Evolutionary conservation across 257 asterid species (phyloP).

Genomic region (Nicotiana obtusifolia): DNA sequence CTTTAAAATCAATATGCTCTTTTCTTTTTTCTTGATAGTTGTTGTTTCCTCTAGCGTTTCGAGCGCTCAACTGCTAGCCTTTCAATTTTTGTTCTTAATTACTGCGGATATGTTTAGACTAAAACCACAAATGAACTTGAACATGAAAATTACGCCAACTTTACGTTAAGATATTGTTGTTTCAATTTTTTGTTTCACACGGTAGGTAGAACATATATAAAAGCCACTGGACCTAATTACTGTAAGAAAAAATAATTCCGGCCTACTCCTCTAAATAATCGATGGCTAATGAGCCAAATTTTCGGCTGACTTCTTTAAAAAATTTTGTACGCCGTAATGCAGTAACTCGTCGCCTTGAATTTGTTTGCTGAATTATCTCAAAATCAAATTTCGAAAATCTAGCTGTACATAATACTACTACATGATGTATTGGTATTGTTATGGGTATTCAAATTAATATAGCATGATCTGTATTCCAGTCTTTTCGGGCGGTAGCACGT

Average conservation of each 20-base stretch:
- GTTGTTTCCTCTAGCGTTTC: no score
- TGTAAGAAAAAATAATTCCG: not conserved
- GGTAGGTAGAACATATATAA: not conserved
- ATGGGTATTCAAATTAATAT: no score
- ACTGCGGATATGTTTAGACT: no score
- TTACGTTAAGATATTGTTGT: not conserved
- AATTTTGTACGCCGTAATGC: not conserved
- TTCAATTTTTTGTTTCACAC: not conserved
- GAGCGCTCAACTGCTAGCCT: no score
- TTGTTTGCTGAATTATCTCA: not conserved
- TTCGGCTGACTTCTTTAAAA: not conserved
- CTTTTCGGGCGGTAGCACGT: no score
- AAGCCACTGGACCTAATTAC: not conserved
- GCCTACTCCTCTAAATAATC: not conserved
- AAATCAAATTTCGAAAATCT: not conserved
- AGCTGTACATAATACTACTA: not conserved
- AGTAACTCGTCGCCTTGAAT: not conserved
- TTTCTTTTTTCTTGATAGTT: no score
- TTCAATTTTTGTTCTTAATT: no score
- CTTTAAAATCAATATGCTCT: no score
- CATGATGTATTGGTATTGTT: no score
- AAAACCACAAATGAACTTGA: no score
- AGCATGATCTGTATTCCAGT: no score
- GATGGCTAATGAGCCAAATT: not conserved
- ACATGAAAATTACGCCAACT: no score